A percentile compares a stretch with the other conserved stretches of the same genome.
These are phyloP conservation scores for Wickerhamiella domercqiae DNA, from an alignment of 805 yeast species.

Conservation along the genomic window DNA sequence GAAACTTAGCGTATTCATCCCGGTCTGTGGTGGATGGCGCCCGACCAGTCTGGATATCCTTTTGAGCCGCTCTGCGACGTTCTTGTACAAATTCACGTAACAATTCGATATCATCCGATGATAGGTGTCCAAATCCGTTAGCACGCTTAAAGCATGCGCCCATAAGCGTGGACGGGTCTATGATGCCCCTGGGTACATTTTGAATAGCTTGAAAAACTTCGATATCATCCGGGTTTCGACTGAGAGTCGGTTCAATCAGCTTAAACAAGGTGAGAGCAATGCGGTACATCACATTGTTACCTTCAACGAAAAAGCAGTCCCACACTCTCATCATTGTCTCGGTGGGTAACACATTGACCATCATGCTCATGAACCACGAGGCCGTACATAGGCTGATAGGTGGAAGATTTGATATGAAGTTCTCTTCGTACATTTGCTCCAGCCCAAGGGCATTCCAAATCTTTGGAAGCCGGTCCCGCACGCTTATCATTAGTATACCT, in stretches of 20 bases:
- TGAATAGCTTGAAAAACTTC: constrained; percentile 76
- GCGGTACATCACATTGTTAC: constrained; percentile 71
- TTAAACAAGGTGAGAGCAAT: constrained; percentile 68
- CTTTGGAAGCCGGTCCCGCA: constrained; percentile 68
- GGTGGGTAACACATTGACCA: constrained; percentile 76
- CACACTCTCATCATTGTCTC: constrained; percentile 80
- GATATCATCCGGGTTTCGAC: constrained; percentile 30
- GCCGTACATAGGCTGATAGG: constrained; percentile 89
- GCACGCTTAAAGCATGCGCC: constrained; percentile 63
- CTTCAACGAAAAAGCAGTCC: constrained; percentile 92
- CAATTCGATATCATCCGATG: constrained; percentile 67
- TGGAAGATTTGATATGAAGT: constrained; percentile 57
- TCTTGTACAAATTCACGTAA: constrained; percentile 66
- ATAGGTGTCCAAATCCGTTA: constrained; percentile 54
- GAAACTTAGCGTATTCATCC: constrained; percentile 17
- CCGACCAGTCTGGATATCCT: constrained; percentile 6
- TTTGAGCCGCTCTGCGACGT: constrained; percentile 16
- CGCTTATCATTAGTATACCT: constrained; percentile 79
- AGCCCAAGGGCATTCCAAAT: constrained; percentile 49
- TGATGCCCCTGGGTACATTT: constrained; percentile 40
- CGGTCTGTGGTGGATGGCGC: constrained; percentile 14
- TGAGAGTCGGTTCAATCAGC: constrained; percentile 51
- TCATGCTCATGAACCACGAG: constrained; percentile 97
- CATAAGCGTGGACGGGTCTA: constrained; percentile 51
- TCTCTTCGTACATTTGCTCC: constrained; percentile 28